Base-by-base conservation (phyloP, 495 filamentous ascomycete species). In the Lentithecium fluviatile region DNA sequence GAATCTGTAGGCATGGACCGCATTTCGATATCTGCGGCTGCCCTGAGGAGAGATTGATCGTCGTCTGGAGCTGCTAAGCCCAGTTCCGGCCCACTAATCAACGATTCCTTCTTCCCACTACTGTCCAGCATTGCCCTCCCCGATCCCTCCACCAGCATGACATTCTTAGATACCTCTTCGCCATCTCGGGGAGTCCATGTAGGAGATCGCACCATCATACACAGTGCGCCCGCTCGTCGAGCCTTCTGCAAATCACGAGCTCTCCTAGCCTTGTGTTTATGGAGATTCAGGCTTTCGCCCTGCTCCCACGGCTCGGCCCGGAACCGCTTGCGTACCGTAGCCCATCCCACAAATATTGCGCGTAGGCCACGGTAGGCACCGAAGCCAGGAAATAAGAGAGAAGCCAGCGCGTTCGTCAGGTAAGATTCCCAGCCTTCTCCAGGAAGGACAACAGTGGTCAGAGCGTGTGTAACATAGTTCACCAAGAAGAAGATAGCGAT, bases 391-490 rank as follows among this genome's bases (percentile, higher is more conserved):
- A 56, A 62, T 6, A 56, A 20, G n/a, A 62, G 29, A 24, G 43
- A 49, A 17, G 45, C 37, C 6, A 62, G 23, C 11, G 43, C 59
- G 8, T 49, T 47, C 17, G 47, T 50, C 2, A 50, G 3, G 24
- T 37, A 49, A 10, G 24, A 26, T 26, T 17, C 15, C 7, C 20
- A 29, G 12, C 40, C 52, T 51, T 56, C 59, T 29, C 48, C 58
- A 12, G 59, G 51, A 5, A 49, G 45, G 10, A 29, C 19, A 0
- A 56, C 26, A 0, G 45, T 42, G 1, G 59, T 62, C 24, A 40
- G 23, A 7, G 59, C 59, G 19, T 62, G 59, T 15, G 59, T 50
- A 26, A 56, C 32, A 25, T 56, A 62, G 19, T 62, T 62, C 8
- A 34, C 51, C 8, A 62, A 15, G 51, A 42, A 62, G 32, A 62